Evolutionary conservation across 2,329 filamentous ascomycete species (phyloP), one percentile per base, ranked within the genome.

Genomic region (Pseudogymnoascus sp.): DNA sequence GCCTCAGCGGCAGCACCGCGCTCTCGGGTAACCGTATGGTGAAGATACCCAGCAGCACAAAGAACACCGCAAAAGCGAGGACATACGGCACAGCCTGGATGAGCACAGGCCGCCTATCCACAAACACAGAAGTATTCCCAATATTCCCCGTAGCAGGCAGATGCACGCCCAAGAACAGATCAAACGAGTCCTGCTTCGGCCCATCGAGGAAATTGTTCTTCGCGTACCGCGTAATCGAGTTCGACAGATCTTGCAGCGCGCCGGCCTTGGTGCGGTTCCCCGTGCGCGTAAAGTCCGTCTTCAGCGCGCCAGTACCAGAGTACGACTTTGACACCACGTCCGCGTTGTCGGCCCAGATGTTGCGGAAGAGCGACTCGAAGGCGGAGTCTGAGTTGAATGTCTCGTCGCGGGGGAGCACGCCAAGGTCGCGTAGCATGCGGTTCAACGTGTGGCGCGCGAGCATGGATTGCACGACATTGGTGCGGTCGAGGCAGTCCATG

Each of bases 401-500:
- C 71, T 93, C 85, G 63, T 92, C 92, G 26, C 85, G 83, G 62
- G 84, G 77, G 70, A 97, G 83, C 61, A 97, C 79, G 37, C 93
- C 93, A 3, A 91, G 79, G 70, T 97, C 93, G 67, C 87, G 84
- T 64, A 99, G 86, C 80, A 96, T 95, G 68, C 92, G 88, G 66
- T 93, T 93, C 42, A 99, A 80, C 12, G 91, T 90, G 84, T 87
- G 93, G 61, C 93, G 88, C 8, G 90, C 95, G 64, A 99, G 85
- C 89, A 97, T 96, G 75, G 91, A 96, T 77, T 99, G 95, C 3
- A 99, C 91, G 5, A 99, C 93, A 71, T 99, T 99, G 62, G 95
- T 99, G 62, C 95, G 89, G 76, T 99, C 95, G 12, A 99, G 84
- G 69, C 96, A 99, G 77, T 99, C 95, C 95, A 99, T 99, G 78